Base-by-base conservation (phyloP, 495 filamentous ascomycete genomes). In the Lindgomyces ingoldianus region DNA sequence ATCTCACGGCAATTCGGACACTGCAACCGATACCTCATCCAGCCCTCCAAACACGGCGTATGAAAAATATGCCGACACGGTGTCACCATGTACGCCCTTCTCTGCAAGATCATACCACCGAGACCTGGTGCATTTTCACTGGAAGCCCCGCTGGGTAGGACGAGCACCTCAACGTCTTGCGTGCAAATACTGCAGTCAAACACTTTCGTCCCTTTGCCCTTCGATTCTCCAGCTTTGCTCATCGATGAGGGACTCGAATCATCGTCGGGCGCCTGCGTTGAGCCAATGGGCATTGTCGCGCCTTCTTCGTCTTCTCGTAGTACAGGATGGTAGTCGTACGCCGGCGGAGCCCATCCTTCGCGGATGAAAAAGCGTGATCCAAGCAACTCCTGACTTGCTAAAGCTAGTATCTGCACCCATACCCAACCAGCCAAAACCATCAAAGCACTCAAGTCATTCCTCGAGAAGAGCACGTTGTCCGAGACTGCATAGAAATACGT, bases 21-120 rank as follows among this genome's bases (percentile, higher is more conserved):
- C 76, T 94, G 90, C 72, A 98, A 74, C 57, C 94, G 79, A 72
- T 93, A 91, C 70, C 87, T 83, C 89, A 97, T 95, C 94, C 94
- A 98, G 36, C 91, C 93, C 75, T 98, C 93, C 70, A 98, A 79
- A 73, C 94, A 98, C 52, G 84, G 80, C 48, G 89, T 95, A 73
- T 98, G 94, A 73, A 98, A 98, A 24, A 96, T 93, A 78, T 98
- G 94, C 56, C 91, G 82, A 74, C 94, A 98, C 33, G 94, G 93
- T 55, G 94, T 98, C 24, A 98, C 91, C 94, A 98, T 98, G 74
- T 97, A 97, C 56, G 81, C 77, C 49, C 91, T 82, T 57, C 93
- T 80, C 24, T 88, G 89, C 60, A 96, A 80, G 53, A 96, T 82
- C 19, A 86, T 85, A 12, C 86, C 85, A 10, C 78, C 72, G 57